Conservation (phyloP, 495 filamentous ascomycete genomes). For the Pyrenula aspistea region DNA sequence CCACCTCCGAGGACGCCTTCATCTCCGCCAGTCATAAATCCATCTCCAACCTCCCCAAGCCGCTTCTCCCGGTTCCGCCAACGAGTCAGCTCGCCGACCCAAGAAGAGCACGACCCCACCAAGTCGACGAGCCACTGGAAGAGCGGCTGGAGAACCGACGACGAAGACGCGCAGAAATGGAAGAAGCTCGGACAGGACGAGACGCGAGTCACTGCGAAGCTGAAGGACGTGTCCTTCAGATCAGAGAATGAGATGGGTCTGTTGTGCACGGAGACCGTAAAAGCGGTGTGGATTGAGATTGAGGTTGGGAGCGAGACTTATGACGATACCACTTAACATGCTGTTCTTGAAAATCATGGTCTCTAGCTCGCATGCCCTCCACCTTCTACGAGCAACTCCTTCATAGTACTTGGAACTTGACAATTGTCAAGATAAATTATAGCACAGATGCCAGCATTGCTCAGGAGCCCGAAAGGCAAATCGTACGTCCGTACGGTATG, state of each 20-base stretch:
- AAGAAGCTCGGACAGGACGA: neutral
- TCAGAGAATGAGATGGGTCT: constrained; percentile 19
- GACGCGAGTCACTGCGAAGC: constrained; percentile 7
- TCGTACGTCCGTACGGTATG: no score
- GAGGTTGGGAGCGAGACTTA: neutral
- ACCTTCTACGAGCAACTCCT: no score
- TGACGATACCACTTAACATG: no score
- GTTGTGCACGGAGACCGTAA: constrained; percentile 19
- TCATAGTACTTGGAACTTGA: no score
- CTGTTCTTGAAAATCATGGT: no score
- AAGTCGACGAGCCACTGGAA: constrained; percentile 2
- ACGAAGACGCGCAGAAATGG: neutral
- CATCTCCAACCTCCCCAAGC: neutral
- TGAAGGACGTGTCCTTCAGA: constrained; percentile 13
- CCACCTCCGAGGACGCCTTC: neutral
- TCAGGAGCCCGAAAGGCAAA: no score
- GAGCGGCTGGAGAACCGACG: constrained; percentile 6
- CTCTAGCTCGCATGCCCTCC: no score
- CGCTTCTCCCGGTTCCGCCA: neutral
- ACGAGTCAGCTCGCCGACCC: constrained; percentile 1
- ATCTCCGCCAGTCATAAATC: no score
- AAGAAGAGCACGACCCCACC: constrained; percentile 1
- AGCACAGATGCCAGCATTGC: no score
- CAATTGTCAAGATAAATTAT: no score
- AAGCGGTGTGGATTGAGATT: constrained; percentile 16